These are phyloP conservation scores for Cercospora citrullina DNA, from an alignment of 2,329 filamentous ascomycete genomes.

Conservation along the genomic window DNA sequence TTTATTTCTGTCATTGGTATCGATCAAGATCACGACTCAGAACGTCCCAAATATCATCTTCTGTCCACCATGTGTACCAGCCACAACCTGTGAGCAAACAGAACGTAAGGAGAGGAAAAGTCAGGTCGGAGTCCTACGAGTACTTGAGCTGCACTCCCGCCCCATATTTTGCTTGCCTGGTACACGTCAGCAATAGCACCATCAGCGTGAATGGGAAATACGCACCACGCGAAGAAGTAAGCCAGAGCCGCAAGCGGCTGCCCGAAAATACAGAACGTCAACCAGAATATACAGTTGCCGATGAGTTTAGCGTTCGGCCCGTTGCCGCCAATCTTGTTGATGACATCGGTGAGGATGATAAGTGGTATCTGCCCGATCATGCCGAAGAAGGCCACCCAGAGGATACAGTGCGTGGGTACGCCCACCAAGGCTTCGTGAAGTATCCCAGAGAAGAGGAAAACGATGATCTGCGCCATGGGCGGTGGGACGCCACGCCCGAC, in stretches of 20 bases:
- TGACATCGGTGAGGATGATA: constrained; percentile 73
- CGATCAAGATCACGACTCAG: background rate
- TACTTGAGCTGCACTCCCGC: constrained; percentile 28
- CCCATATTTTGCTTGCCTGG: constrained; percentile 79
- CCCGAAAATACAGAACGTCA: constrained; percentile 91
- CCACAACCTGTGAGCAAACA: background rate
- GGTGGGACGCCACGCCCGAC: constrained; percentile 79
- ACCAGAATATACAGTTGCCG: constrained; percentile 94
- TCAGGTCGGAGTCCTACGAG: constrained; percentile 11
- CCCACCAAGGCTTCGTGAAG: constrained; percentile 92
- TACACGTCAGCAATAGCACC: background rate
- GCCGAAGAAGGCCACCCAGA: constrained; percentile 86
- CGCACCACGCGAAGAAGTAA: constrained; percentile 94
- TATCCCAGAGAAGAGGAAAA: constrained; percentile 85
- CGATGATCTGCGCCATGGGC: constrained; percentile 68
- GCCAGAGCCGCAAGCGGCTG: constrained; percentile 89
- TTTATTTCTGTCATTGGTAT: background rate
- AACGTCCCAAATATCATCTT: background rate
- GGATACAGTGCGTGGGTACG: constrained; percentile 72
- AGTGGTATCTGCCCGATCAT: constrained; percentile 94
- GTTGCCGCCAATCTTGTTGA: constrained; percentile 68
- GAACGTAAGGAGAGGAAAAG: background rate
- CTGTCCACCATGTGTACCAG: background rate
- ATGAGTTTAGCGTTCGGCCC: constrained; percentile 73
- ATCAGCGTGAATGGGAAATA: background rate